A percentile compares a stretch with the other conserved stretches of the same genome.
These are phyloP conservation scores for Stygiomarasmius scandens DNA, from an alignment of 1,284 basidiomycete species.

Conservation along the genomic window DNA sequence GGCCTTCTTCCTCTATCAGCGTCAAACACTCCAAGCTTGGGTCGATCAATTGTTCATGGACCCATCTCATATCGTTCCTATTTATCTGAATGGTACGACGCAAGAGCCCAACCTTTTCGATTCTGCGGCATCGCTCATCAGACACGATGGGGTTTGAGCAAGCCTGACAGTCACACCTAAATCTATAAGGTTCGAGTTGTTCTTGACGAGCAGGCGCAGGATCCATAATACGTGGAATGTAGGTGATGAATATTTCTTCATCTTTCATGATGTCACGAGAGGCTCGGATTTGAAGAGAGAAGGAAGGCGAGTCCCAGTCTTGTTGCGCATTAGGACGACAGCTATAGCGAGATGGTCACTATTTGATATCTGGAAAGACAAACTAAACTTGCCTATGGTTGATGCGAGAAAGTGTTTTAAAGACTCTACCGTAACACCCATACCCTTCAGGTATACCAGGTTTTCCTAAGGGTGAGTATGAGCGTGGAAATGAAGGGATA, in stretches of 20 bases:
- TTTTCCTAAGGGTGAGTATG: no score
- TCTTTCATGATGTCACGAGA: slow-evolving; percentile 29
- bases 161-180: slow-evolving; percentile 26
- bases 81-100: no score
- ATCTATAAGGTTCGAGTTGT: slow-evolving; percentile 24
- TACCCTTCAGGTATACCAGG: not conserved
- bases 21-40: no score
- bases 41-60: no score
- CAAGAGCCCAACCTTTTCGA: no score
- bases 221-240: slow-evolving; percentile 11
- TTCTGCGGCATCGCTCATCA: no score
- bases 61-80: no score
- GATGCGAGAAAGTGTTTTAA: not conserved
- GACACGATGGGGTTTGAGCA: no score
- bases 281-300: slow-evolving; percentile 30
- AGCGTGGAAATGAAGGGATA: no score
- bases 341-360: slow-evolving; percentile 22
- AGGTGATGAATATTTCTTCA: slow-evolving; percentile 33
- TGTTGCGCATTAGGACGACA: slow-evolving; percentile 29
- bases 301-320: slow-evolving; percentile 28
- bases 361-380: not conserved
- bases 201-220: slow-evolving; percentile 21
- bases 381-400: slow-evolving; percentile 7
- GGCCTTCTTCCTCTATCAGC: no score
- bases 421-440: not conserved